Evolutionary conservation across 1,139 yeast species (phyloP), one percentile per base, ranked within the genome.

Genomic region (Suhomyces bolitotheri): DNA sequence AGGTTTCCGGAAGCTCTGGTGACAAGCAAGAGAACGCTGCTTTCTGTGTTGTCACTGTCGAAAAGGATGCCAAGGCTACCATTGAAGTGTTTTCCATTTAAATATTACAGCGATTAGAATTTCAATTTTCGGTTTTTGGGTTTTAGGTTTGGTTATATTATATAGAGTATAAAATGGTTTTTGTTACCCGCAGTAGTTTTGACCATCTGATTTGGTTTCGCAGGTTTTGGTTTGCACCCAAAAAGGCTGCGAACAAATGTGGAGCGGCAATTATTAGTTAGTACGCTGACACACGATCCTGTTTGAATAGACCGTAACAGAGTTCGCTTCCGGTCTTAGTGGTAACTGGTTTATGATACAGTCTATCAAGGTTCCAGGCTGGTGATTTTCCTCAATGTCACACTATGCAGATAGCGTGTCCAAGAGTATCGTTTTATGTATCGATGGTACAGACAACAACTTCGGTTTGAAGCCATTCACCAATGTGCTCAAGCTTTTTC

Each of bases 21-120:
- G 79, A 80, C 34, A 78, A 82, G 36, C 85, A 82, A 28, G 54
- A 60, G 31, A 85, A 81, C 46, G 94, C 84, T 31, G 68, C 75
- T 14, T 87, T 76, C 74, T 88, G 96, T 71, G 84, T 86, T 35
- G 87, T 86, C 32, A 86, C 95, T 26, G 95, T 87, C 25, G 62
- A 65, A 34, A 72, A 78, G 47, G 73, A 77, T 38, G 69, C 84
- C 26, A 69, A 69, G 40, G 95, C 94, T 27, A 74, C 67, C 40
- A 78, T 88, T 51, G 95, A 85, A 58, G 82, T 87, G 6, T 87
- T 87, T 38, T 17, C 34, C 22, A 28, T 24, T 19, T 32, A 32
- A 29, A 27, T 8, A 7, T 6, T 8, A 17, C 20, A 8, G 6
- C n/a, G n/a, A n/a, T n/a, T n/a, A n/a, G n/a, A n/a, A n/a, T n/a